Percentiles rank a stretch among this genome's conserved stretches.
phyloP scores from a whole-genome alignment of 306 rosid species.

The Nissolia schottii region DNA sequence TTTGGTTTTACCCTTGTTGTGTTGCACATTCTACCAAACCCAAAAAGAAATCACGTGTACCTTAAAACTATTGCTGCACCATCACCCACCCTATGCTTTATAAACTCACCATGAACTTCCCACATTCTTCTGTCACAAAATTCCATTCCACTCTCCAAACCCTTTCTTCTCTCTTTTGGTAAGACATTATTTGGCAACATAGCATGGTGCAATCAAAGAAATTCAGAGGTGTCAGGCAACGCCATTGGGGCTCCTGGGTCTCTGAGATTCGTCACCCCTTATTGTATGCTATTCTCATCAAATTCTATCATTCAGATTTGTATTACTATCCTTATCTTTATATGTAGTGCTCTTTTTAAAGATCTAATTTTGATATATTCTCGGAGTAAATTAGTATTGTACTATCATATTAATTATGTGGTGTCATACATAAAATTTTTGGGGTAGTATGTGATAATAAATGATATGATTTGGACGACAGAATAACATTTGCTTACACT shows the following conservation, averaged over 20 bases:
- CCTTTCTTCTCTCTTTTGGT: background rate
- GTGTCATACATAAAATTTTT: too few relatives aligned
- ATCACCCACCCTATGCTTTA: conserved; percentile 10
- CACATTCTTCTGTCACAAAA: conserved; percentile 10
- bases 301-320: too few relatives aligned
- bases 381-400: too few relatives aligned
- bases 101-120: conserved; percentile 23
- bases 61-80: conserved; percentile 25
- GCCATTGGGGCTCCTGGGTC: conserved; percentile 96
- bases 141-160: background rate
- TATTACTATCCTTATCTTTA: too few relatives aligned
- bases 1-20: conserved; percentile 3
- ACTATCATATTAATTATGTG: too few relatives aligned
- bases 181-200: background rate
- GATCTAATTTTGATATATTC: too few relatives aligned
- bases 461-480: too few relatives aligned
- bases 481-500: too few relatives aligned
- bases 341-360: too few relatives aligned
- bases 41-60: conserved; percentile 29
- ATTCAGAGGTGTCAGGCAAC: conserved; percentile 86
- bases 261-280: conserved; percentile 88
- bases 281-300: conserved; percentile 46
- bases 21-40: conserved; percentile 31
- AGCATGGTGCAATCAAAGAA: conserved; percentile 59
- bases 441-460: too few relatives aligned